phyloP scores from a whole-genome alignment of 1,284 basidiomycete genomes.

The Xerocomus minutiporus region DNA sequence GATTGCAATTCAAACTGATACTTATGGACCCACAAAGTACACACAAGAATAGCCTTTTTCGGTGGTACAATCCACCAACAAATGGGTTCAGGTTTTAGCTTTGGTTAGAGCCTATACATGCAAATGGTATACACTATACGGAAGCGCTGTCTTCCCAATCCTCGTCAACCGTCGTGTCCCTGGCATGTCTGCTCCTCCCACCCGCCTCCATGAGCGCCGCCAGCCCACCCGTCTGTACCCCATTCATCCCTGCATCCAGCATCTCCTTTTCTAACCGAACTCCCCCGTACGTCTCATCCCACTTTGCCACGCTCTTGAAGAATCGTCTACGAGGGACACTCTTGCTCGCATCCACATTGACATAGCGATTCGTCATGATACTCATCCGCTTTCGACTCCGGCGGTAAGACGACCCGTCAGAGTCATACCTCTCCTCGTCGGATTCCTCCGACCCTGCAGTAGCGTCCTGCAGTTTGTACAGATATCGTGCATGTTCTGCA shows the following conservation, averaged over 20 bases:
- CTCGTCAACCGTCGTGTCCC: slow-evolving; percentile 22
- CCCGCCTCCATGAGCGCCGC: slow-evolving; percentile 27
- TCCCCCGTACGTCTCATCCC: slow-evolving; percentile 34
- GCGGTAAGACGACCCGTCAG: slow-evolving; percentile 38
- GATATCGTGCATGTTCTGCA: slow-evolving; percentile 58
- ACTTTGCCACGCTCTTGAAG: slow-evolving; percentile 49
- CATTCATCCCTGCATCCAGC: slow-evolving; percentile 14
- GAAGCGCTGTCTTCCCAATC: slow-evolving; percentile 30
- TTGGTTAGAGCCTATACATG: background rate
- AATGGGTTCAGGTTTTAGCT: background rate
- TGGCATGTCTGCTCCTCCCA: slow-evolving; percentile 10
- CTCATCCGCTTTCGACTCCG: slow-evolving; percentile 58
- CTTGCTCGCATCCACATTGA: slow-evolving; percentile 36
- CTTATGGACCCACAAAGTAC: too few species aligned
- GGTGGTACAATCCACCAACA: too few species aligned
- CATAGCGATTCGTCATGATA: slow-evolving; percentile 55
- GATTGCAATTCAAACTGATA: too few species aligned
- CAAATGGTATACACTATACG: slow-evolving; percentile 7
- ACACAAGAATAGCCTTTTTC: too few species aligned
- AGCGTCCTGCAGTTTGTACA: slow-evolving; percentile 57
- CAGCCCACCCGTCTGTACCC: slow-evolving; percentile 13
- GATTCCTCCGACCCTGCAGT: slow-evolving; percentile 44
- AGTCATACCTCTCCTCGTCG: slow-evolving; percentile 52
- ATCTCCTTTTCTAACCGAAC: slow-evolving; percentile 26
- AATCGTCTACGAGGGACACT: slow-evolving; percentile 43